Evolutionary conservation across 257 asterid species (phyloP), one percentile per base, ranked within the genome.

Genomic region (Linderniella brevidens): DNA sequence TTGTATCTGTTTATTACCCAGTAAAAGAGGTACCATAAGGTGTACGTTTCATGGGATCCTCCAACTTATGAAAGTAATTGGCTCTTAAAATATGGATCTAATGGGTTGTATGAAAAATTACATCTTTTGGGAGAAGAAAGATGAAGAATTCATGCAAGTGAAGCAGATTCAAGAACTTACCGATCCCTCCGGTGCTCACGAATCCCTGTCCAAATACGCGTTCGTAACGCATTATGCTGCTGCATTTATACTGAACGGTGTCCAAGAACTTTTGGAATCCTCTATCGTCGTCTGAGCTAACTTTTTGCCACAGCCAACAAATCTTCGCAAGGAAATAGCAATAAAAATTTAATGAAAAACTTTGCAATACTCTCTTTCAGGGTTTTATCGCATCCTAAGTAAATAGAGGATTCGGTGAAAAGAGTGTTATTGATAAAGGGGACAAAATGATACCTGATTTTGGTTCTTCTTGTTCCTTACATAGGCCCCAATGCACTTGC

Each of bases 121-220:
- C 40, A 6, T 37, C 40, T 37, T 37, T 8, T 11, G 8, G 8
- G 40, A 11, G 8, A 37, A 8, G 40, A 5, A 11, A 20, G 25
- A 17, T 46, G 3, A 19, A 5, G 25, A 20, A 47, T 13, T 4
- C 7, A 11, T 20, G 17, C 52, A 37, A 39, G 52, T 37, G 4
- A 46, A 51, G 38, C 4, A 35, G 18, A 17, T n/a, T 19, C 44
- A 12, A 13, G 55, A 41, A 61, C 60, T 13, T 73, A 90, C 98
- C 99, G 50, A 77, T 55, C 50, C 99, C 99, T 62, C 99, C 99
- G 0, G 99, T 90, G 86, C 96, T 85, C 48, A 90, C 99, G 73
- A 35, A 90, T 54, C 99, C 99, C 42, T 58, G 66, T 49, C 99
- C 99, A 67, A 90, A 90, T 56, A 90, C 93, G 8, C 93, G 94